Evolutionary conservation across 2,329 filamentous ascomycete genomes (phyloP).

Genomic region (Cordyceps fumosorosea): DNA sequence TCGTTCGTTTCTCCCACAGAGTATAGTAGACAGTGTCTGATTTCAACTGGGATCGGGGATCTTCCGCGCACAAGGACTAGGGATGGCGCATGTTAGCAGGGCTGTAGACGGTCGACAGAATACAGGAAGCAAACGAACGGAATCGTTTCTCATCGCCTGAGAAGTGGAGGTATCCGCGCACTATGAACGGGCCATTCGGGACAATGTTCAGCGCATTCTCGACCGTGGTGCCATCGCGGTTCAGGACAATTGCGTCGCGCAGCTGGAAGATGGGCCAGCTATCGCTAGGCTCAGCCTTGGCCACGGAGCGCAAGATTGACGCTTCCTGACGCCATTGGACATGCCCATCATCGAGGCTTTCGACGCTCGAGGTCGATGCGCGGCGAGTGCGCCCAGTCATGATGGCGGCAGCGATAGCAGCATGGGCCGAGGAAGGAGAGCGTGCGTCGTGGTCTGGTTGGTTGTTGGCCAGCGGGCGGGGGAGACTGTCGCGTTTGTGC

Average conservation of each 20-base stretch:
- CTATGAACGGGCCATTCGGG: conserved; percentile 51
- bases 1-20: conserved; percentile 48
- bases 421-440: conserved; percentile 4
- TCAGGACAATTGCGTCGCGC: conserved; percentile 52
- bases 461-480: not conserved
- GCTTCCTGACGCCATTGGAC: conserved; percentile 29
- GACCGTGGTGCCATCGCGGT: conserved; percentile 44
- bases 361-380: conserved; percentile 39
- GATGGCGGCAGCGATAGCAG: conserved; percentile 14
- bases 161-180: conserved; percentile 54
- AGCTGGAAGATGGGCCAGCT: conserved; percentile 59
- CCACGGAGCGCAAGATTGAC: conserved; percentile 25
- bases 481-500: too few species aligned
- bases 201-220: conserved; percentile 57
- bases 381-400: conserved; percentile 36
- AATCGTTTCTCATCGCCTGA: conserved; percentile 30
- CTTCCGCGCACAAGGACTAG: conserved; percentile 27
- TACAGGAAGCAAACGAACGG: conserved; percentile 26
- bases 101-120: too few species aligned
- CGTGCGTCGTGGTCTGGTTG: not conserved
- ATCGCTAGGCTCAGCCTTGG: conserved; percentile 30
- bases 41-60: conserved; percentile 39
- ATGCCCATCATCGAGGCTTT: conserved; percentile 33
- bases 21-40: conserved; percentile 42
- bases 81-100: not conserved